Evolutionary conservation across 129 eudicot genomes (phyloP).

Genomic region (Artemisia annua): DNA sequence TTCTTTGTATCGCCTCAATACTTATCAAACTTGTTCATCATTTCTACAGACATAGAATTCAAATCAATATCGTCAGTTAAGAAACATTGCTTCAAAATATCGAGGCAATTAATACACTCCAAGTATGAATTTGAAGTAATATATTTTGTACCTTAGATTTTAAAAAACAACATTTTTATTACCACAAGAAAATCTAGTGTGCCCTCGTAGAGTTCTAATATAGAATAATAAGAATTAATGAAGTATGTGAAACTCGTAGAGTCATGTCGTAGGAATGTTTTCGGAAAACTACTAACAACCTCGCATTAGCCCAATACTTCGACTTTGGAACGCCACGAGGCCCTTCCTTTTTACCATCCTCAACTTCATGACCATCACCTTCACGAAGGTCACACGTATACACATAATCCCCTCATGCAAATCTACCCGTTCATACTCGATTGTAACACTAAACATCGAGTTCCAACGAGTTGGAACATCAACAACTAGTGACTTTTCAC

Average conservation of each 20-base stretch:
- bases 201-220: no score
- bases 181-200: no score
- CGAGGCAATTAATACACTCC: not conserved
- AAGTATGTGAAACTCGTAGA: constrained; percentile 4
- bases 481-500: not conserved
- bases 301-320: constrained; percentile 5
- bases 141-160: not conserved
- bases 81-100: not conserved
- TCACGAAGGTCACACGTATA: not conserved
- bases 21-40: no score
- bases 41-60: not conserved
- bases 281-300: not conserved
- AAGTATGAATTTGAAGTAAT: constrained; percentile 3
- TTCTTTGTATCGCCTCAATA: not conserved
- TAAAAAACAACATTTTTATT: no score
- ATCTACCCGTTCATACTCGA: constrained; percentile 14
- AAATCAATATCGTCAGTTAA: not conserved
- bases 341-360: no score
- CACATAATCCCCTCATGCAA: not conserved
- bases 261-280: not conserved
- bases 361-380: no score
- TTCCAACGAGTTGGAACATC: constrained; percentile 24
- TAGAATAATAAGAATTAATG: no score
- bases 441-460: constrained; percentile 26
- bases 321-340: not conserved